A percentile compares a stretch with the other conserved stretches of the same genome.
phyloP scores from a whole-genome alignment of 2,329 filamentous ascomycete species.

The Phialocephala sp. region DNA sequence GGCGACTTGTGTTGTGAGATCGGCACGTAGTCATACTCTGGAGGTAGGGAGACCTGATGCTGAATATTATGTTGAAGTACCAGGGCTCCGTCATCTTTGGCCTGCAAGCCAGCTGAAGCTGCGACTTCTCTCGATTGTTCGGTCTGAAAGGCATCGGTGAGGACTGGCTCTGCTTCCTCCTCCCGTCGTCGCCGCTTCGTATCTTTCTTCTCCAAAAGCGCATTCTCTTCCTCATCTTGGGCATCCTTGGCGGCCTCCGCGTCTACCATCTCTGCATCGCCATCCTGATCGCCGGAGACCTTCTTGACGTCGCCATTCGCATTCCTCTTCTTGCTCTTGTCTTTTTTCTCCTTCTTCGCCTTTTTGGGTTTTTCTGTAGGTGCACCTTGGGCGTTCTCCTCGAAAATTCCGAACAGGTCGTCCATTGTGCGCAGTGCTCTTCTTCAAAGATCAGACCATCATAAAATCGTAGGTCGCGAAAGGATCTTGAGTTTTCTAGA shows the following conservation, averaged over 20 bases:
- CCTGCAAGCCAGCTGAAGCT: constrained; percentile 50
- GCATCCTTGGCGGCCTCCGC: constrained; percentile 29
- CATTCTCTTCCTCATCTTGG: constrained; percentile 46
- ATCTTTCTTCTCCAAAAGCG: constrained; percentile 54
- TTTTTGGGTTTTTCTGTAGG: constrained; percentile 41
- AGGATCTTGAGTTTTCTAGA: neutral
- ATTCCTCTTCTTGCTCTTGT: constrained; percentile 83
- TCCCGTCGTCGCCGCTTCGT: constrained; percentile 69
- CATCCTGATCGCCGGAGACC: constrained; percentile 60
- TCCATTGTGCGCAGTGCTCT: constrained; percentile 59
- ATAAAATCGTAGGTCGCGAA: neutral
- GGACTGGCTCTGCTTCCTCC: constrained; percentile 73
- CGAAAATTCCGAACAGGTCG: constrained; percentile 83
- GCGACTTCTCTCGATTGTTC: constrained; percentile 91
- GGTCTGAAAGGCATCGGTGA: constrained; percentile 94
- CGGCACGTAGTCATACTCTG: constrained; percentile 93
- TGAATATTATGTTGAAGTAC: constrained; percentile 96
- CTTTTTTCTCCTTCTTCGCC: constrained; percentile 54
- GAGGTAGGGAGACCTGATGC: constrained; percentile 94
- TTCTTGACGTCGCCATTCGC: constrained; percentile 78
- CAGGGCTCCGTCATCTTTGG: constrained; percentile 58
- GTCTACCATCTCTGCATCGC: constrained; percentile 67
- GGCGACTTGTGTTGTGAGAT: constrained; percentile 94
- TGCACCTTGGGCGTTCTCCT: constrained; percentile 56
- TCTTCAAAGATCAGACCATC: constrained; percentile 7